Evolutionary conservation across 2,329 filamentous ascomycete species (phyloP).

Genomic region (Fusarium pseudocircinatum): DNA sequence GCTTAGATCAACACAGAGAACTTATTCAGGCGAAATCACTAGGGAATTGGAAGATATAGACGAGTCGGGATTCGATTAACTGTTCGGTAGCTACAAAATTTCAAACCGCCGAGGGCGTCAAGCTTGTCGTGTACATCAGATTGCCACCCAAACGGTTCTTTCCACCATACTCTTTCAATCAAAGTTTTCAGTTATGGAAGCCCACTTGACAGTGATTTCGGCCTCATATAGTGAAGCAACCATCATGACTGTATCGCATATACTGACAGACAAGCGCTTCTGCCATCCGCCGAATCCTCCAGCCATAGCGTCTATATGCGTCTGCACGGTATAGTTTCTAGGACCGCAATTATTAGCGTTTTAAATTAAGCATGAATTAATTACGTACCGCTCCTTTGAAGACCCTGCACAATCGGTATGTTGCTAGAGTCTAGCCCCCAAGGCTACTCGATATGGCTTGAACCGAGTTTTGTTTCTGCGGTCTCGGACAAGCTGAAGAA

Average conservation of each 20-base stretch:
- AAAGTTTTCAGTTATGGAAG: neutral
- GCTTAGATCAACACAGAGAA: neutral
- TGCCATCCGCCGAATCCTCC: neutral
- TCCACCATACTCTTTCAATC: neutral
- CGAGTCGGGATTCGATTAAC: neutral
- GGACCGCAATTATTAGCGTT: rapidly evolving
- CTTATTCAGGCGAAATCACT: neutral
- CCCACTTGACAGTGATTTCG: neutral
- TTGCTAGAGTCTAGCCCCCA: neutral
- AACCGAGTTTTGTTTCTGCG: neutral
- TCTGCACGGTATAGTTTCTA: neutral
- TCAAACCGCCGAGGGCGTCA: no score
- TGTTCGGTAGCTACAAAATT: rapidly evolving
- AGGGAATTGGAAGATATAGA: neutral
- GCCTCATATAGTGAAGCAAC: neutral
- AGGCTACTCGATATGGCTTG: neutral
- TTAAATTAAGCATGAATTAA: no score
- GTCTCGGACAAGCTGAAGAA: neutral
- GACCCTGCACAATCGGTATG: neutral
- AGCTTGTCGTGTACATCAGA: neutral
- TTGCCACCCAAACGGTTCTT: neutral
- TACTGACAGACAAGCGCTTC: neutral
- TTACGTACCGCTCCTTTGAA: no score
- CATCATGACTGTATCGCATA: neutral
- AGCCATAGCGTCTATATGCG: no score